Conservation (phyloP, 768 basidiomycete genomes). For the Suillus decipiens region DNA sequence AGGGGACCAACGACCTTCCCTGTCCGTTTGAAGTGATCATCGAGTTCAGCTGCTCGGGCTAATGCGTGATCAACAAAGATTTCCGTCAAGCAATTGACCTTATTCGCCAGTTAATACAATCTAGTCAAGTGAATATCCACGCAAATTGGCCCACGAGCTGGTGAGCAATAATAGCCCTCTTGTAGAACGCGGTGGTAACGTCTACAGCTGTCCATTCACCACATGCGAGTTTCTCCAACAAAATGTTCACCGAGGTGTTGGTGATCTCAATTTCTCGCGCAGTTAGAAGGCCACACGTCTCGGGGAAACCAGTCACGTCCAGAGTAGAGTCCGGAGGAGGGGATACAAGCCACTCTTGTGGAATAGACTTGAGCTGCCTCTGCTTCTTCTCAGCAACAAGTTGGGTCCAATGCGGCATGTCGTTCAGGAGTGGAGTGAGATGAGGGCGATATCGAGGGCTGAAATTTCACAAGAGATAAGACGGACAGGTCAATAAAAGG, state of each 20-base stretch:
- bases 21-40: slow-evolving; percentile 58
- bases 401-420: slow-evolving; percentile 46
- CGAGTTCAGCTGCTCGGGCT: slow-evolving; percentile 62
- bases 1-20: slow-evolving; percentile 71
- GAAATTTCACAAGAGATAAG: not conserved
- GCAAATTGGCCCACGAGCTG: slow-evolving; percentile 54
- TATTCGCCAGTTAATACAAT: slow-evolving; percentile 7
- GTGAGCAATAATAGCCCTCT: slow-evolving; percentile 78
- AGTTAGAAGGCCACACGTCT: slow-evolving; percentile 59
- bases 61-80: slow-evolving; percentile 76
- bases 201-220: slow-evolving; percentile 63
- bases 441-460: not conserved
- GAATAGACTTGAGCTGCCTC: slow-evolving; percentile 56
- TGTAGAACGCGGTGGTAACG: slow-evolving; percentile 75
- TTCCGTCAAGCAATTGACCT: slow-evolving; percentile 84
- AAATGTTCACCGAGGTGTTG: slow-evolving; percentile 39
- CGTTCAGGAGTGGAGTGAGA: not conserved
- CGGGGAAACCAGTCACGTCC: slow-evolving; percentile 58
- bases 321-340: slow-evolving; percentile 46
- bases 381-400: slow-evolving; percentile 55
- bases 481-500: not conserved
- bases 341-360: slow-evolving; percentile 61
- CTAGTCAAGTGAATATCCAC: not conserved
- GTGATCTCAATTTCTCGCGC: slow-evolving; percentile 62
- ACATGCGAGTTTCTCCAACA: slow-evolving; percentile 55